Percentiles rank a stretch among this genome's conserved stretches.
Conservation (phyloP, 2,329 filamentous ascomycete species). For the Didymella lethalis region DNA sequence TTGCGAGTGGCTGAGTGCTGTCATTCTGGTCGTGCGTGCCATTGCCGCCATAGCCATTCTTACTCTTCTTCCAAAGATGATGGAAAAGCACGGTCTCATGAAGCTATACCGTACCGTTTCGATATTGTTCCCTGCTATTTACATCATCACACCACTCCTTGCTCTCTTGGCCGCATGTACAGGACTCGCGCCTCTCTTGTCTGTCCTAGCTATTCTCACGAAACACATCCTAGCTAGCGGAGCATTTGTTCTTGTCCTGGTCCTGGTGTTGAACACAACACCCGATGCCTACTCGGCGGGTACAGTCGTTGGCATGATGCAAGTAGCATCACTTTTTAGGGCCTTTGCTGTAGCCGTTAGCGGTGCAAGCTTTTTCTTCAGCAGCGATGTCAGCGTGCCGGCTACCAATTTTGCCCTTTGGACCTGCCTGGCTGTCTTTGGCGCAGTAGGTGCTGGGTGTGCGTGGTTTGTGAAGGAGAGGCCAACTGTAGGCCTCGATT, state of each 20-base stretch:
- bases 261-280: slow-evolving; percentile 58
- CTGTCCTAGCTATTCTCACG: slow-evolving; percentile 51
- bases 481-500: slow-evolving; percentile 56
- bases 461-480: slow-evolving; percentile 57
- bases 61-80: slow-evolving; percentile 47
- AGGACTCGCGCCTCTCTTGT: slow-evolving; percentile 48
- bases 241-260: slow-evolving; percentile 54
- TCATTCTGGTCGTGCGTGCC: slow-evolving; percentile 54
- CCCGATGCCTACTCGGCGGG: slow-evolving; percentile 58
- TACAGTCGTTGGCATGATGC: slow-evolving; percentile 59
- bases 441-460: slow-evolving; percentile 52
- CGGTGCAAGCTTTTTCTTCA: slow-evolving; percentile 56
- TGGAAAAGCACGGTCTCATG: slow-evolving; percentile 53
- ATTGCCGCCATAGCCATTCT: slow-evolving; percentile 53
- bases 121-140: slow-evolving; percentile 52
- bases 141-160: slow-evolving; percentile 52
- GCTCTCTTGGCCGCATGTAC: slow-evolving; percentile 49
- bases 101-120: slow-evolving; percentile 54
- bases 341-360: slow-evolving; percentile 57
- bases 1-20: slow-evolving; percentile 55
- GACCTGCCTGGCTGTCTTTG: slow-evolving; percentile 53
- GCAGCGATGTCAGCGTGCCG: slow-evolving; percentile 54
- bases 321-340: slow-evolving; percentile 56
- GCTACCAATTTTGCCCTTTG: slow-evolving; percentile 57
- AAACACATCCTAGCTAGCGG: slow-evolving; percentile 55